A percentile compares a stretch with the other conserved stretches of the same genome.
phyloP scores from a whole-genome alignment of 169 alveolate species.

The Plasmodium vivax region DNA sequence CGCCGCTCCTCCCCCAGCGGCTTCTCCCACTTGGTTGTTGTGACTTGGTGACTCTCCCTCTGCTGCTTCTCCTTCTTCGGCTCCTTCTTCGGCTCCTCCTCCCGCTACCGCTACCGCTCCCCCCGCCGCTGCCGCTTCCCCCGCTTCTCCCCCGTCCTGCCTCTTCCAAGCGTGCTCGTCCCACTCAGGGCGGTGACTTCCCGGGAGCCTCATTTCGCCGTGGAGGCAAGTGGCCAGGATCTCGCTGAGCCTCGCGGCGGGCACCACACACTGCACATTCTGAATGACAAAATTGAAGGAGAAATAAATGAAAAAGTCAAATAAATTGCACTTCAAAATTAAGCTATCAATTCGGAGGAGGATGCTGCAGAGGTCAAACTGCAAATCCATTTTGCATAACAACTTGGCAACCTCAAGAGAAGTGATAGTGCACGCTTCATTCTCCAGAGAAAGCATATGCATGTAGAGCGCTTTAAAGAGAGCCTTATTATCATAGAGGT shows the following conservation, averaged over 20 bases:
- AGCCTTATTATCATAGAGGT: conserved; percentile 23
- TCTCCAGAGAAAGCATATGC: conserved; percentile 47
- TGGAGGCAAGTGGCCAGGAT: background rate
- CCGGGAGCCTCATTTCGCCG: background rate
- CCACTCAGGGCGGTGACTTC: no score
- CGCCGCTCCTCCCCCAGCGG: no score
- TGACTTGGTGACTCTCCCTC: background rate
- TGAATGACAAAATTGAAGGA: conserved; percentile 56
- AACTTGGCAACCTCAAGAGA: conserved; percentile 34
- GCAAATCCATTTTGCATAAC: conserved; percentile 25
- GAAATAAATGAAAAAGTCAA: conserved; percentile 23
- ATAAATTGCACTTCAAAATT: conserved; percentile 29
- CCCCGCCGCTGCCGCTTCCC: background rate
- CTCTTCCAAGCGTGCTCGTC: background rate
- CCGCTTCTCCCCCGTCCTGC: no score
- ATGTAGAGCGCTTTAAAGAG: conserved; percentile 40
- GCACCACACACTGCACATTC: conserved; percentile 27
- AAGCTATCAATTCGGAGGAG: conserved; percentile 33
- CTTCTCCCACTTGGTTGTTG: background rate
- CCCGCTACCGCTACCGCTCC: no score
- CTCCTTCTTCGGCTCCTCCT: no score
- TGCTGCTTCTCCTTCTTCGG: no score
- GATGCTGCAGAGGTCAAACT: conserved; percentile 24
- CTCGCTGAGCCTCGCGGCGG: background rate
- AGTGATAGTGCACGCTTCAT: conserved; percentile 54